These are phyloP conservation scores for Fusarium algeriense DNA, from an alignment of 2,329 filamentous ascomycete genomes.

Conservation along the genomic window DNA sequence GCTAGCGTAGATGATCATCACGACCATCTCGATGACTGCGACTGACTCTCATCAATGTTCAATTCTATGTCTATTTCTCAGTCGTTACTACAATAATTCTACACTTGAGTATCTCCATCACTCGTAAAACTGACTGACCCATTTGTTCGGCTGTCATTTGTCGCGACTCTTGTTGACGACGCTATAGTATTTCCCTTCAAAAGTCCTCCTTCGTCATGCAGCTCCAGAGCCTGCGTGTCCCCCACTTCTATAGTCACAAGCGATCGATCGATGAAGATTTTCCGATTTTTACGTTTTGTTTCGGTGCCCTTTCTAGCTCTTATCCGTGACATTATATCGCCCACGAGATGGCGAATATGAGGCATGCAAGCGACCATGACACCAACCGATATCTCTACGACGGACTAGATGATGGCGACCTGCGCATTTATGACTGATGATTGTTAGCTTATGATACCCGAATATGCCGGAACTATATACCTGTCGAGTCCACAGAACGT, in stretches of 20 bases:
- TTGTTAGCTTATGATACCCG: neutral
- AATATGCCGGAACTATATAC: neutral
- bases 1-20: slow-evolving; percentile 15
- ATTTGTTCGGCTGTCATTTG: neutral
- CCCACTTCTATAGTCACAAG: slow-evolving; percentile 4
- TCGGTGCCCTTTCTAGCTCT: neutral
- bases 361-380: slow-evolving; percentile 36
- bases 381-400: slow-evolving; percentile 18
- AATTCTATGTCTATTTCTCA: neutral
- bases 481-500: slow-evolving; percentile 8
- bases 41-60: neutral
- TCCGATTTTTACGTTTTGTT: neutral
- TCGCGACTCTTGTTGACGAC: neutral
- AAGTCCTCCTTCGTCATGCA: slow-evolving; percentile 4
- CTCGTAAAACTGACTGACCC: slow-evolving; percentile 11
- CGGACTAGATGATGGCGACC: slow-evolving; percentile 19
- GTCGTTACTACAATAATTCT: neutral
- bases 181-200: neutral
- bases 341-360: slow-evolving; percentile 16
- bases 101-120: slow-evolving; percentile 23
- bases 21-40: neutral
- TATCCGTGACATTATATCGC: neutral
- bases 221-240: neutral
- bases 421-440: slow-evolving; percentile 6
- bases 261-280: slow-evolving; percentile 25